Base-by-base conservation (phyloP, 371 early-diverging fungal species). In the Umbelopsis sp. region DNA sequence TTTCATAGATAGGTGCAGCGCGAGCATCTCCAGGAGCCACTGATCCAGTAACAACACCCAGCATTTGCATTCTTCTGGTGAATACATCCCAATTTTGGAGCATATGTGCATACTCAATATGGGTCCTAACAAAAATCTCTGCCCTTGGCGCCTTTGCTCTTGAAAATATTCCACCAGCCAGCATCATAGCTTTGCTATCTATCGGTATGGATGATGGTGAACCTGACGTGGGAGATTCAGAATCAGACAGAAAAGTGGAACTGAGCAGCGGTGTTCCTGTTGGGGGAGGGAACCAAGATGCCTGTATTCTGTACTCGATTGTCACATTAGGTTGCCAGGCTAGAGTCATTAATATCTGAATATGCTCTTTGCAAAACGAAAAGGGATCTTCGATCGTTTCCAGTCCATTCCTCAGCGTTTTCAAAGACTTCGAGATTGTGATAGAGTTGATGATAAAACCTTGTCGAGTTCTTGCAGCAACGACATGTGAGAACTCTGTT, bases 251-350 rank as follows among this genome's bases (percentile, higher is more conserved):
- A 9, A 75, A 32, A 9, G 68, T 73, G 37, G 77, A 75, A n/a
- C 57, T 71, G 48, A 79, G 64, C 12, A 68, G 22, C 12, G 41
- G 41, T 41, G 68, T 63, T 29, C 57, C 57, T 18, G 29, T n/a
- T 18, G 57, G 29, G 7, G 74, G 44, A 9, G 84, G 84, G 24
- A 79, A 46, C 82, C 80, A 84, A 5, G 78, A 77, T 5, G 82
- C 84, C 11, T 77, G 73, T 66, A 97, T 90, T 48, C 91, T 87
- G 79, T 97, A 97, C 38, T 93, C 90, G 32, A 98, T 89, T 0
- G 91, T 91, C 35, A 97, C 90, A 70, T 94, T 92, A 1, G 95
- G 94, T 29, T 94, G 90, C 96, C 96, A 96, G 5, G 87, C 87
- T 72, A 94, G 71, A 25, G 84, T 81, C 76, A 96, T 79, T 45